A percentile compares a stretch with the other conserved stretches of the same genome.
Conservation (phyloP, 2,329 filamentous ascomycete genomes). For the Fusarium penzigii region DNA sequence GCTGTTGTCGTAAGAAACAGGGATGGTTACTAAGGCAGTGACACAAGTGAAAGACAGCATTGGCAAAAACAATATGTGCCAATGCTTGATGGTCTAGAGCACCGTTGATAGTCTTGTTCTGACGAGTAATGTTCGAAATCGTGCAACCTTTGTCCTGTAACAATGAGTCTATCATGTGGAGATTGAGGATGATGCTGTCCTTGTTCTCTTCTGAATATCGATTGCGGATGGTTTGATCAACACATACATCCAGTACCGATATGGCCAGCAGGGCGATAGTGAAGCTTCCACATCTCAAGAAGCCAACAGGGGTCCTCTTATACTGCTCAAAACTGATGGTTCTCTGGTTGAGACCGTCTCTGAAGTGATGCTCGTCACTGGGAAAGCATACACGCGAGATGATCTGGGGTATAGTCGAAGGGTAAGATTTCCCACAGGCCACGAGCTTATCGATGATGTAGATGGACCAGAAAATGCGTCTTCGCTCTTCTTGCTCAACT, state of each 20-base stretch:
- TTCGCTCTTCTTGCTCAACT: constrained; percentile 33
- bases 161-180: not conserved
- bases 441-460: constrained; percentile 38
- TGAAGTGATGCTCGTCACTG: constrained; percentile 7
- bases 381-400: constrained; percentile 34
- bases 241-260: not conserved
- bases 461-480: constrained; percentile 39
- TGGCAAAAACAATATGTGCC: constrained; percentile 5
- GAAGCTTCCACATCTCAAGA: not conserved
- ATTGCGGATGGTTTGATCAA: not conserved
- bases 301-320: not conserved
- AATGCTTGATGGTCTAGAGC: constrained; percentile 4
- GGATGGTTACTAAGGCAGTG: not conserved
- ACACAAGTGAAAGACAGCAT: constrained; percentile 1
- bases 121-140: not conserved
- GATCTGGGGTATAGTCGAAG: constrained; percentile 33
- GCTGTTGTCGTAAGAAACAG: not conserved
- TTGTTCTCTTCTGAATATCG: not conserved
- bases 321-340: constrained; percentile 1
- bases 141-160: not conserved
- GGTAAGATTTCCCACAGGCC: constrained; percentile 35
- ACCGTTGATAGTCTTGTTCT: not conserved
- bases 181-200: not conserved
- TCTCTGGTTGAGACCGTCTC: not conserved
- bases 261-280: constrained; percentile 1